phyloP scores from a whole-genome alignment of 139 green algal genomes.

The Picocystis salinarum region DNA sequence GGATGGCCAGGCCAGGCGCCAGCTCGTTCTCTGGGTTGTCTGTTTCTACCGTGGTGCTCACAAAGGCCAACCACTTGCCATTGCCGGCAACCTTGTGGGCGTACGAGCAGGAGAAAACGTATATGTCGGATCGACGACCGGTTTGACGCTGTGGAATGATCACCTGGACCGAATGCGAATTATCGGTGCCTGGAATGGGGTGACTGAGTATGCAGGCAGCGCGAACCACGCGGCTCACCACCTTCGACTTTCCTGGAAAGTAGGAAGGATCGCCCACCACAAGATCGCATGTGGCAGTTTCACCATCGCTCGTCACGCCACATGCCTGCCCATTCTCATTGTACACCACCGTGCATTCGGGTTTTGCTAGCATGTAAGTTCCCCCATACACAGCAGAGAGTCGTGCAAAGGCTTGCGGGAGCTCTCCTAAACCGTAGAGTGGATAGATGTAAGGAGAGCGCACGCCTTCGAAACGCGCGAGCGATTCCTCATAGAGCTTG shows the following conservation, averaged over 20 bases:
- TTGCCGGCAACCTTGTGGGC: conserved; percentile 70
- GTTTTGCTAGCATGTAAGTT: conserved; percentile 96
- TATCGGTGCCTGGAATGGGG: conserved; percentile 85
- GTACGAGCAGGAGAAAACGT: conserved; percentile 91
- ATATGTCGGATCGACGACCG: conserved; percentile 76
- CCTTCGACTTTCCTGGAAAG: conserved; percentile 45
- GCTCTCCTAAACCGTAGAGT: conserved; percentile 88
- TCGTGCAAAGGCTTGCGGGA: conserved; percentile 90
- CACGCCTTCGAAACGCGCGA: conserved; percentile 78
- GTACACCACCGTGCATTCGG: conserved; percentile 64
- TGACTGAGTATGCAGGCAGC: conserved; percentile 23
- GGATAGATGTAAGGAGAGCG: conserved; percentile 95
- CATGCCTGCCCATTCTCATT: conserved; percentile 46
- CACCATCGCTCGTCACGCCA: conserved; percentile 67
- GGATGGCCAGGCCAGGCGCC: conserved; percentile 56
- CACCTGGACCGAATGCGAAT: conserved; percentile 73
- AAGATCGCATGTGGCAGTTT: conserved; percentile 67
- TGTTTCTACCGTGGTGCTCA: conserved; percentile 85
- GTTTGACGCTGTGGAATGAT: conserved; percentile 96
- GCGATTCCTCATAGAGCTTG: conserved; percentile 91
- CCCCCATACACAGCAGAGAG: conserved; percentile 89
- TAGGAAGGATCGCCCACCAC: conserved; percentile 91
- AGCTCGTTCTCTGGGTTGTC: conserved; percentile 26
- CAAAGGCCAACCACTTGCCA: conserved; percentile 94
- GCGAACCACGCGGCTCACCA: conserved; percentile 44